phyloP scores from a whole-genome alignment of 2,329 filamentous ascomycete species.

The Zymoseptoria pseudotritici region DNA sequence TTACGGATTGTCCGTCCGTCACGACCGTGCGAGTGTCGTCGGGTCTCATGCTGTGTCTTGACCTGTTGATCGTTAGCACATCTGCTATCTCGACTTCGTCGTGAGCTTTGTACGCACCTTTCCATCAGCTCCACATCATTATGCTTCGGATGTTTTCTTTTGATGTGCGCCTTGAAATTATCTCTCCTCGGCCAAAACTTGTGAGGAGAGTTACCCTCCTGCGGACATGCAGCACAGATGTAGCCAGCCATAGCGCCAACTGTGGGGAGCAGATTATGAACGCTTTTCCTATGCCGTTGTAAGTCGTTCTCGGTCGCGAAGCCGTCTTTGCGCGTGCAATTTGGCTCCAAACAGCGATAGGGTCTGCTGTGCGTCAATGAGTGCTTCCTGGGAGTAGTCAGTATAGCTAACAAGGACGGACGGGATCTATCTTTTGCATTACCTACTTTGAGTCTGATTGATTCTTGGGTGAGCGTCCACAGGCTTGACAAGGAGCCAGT shows the following conservation, averaged over 20 bases:
- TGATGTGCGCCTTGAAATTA: constrained; percentile 78
- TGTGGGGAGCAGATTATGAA: constrained; percentile 47
- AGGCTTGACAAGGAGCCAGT: constrained; percentile 3
- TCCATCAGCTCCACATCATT: constrained; percentile 14
- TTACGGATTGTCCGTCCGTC: constrained; percentile 1
- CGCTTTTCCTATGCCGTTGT: constrained; percentile 66
- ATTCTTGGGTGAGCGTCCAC: constrained; percentile 12
- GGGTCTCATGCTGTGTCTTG: constrained; percentile 11
- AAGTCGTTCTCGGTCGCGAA: constrained; percentile 79
- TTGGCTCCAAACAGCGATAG: constrained; percentile 51
- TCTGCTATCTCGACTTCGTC: background rate
- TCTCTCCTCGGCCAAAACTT: constrained; percentile 77
- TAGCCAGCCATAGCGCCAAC: constrained; percentile 36
- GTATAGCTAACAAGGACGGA: background rate
- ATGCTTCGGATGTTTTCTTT: constrained; percentile 51
- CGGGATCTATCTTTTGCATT: background rate
- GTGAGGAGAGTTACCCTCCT: constrained; percentile 40
- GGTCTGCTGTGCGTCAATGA: constrained; percentile 61
- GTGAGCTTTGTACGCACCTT: constrained; percentile 7
- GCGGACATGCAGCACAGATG: constrained; percentile 54
- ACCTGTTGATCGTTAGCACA: constrained; percentile 8
- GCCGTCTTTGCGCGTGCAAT: constrained; percentile 52
- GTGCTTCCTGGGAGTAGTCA: constrained; percentile 58
- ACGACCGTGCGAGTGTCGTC: constrained; percentile 9
- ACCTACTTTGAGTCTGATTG: constrained; percentile 17